These are phyloP conservation scores for Dentipellis sp. DNA, from an alignment of 768 basidiomycete genomes.

Conservation along the genomic window DNA sequence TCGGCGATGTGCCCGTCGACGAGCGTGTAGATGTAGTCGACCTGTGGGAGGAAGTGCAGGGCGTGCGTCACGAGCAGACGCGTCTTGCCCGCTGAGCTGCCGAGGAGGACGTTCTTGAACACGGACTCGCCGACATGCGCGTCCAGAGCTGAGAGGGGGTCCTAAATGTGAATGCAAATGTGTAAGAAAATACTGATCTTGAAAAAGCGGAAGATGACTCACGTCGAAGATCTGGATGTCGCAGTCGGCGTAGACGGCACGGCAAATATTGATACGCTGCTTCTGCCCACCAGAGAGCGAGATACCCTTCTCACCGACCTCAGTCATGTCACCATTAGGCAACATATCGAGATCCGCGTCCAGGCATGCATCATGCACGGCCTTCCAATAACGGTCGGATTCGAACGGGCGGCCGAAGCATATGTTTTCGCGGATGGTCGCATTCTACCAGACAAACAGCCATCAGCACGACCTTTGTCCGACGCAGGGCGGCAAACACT, in stretches of 20 bases:
- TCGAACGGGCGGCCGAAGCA: constrained; percentile 82
- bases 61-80: constrained; percentile 88
- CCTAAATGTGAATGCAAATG: constrained; percentile 28
- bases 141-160: constrained; percentile 85
- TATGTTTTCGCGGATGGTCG: constrained; percentile 84
- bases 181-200: background rate
- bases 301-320: constrained; percentile 84
- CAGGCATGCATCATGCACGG: constrained; percentile 67
- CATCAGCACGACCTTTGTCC: too few relatives aligned
- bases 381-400: constrained; percentile 75
- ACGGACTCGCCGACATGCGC: constrained; percentile 86
- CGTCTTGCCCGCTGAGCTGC: constrained; percentile 58
- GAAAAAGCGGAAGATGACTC: constrained; percentile 11
- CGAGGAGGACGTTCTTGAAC: constrained; percentile 75
- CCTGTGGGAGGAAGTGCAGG: constrained; percentile 79
- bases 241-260: constrained; percentile 78
- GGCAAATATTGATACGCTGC: constrained; percentile 78
- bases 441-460: constrained; percentile 35
- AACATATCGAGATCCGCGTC: constrained; percentile 76
- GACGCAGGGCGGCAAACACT: background rate
- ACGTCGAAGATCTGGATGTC: constrained; percentile 83
- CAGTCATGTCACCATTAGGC: constrained; percentile 69
- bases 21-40: constrained; percentile 79
- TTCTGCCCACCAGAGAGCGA: constrained; percentile 78
- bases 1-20: constrained; percentile 72